A percentile compares a stretch with the other conserved stretches of the same genome.
These are phyloP conservation scores for Oldenlandia corymbosa DNA, from an alignment of 257 asterid species.

Conservation along the genomic window DNA sequence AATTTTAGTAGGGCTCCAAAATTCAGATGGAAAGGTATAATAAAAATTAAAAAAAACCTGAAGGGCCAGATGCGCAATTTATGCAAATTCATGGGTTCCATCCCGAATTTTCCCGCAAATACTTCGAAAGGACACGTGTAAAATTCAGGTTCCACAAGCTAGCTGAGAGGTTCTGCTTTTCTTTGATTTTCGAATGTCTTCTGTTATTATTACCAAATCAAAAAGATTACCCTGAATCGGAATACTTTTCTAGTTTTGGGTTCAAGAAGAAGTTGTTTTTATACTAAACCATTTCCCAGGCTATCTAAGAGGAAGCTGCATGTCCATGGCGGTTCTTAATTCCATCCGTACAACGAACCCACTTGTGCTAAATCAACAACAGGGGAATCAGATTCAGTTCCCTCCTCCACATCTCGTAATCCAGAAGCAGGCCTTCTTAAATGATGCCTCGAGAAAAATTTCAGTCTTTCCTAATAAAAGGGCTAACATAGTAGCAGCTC, in stretches of 20 bases:
- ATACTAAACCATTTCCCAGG: no score
- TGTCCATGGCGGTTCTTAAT: conserved; percentile 39
- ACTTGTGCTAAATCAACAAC: background rate
- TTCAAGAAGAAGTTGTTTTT: background rate
- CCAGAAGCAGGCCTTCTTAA: conserved; percentile 3
- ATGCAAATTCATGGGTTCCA: background rate
- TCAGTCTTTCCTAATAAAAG: conserved; percentile 5
- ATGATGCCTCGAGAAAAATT: background rate
- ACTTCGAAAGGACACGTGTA: conserved; percentile 6
- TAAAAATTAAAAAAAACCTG: no score
- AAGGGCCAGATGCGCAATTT: background rate
- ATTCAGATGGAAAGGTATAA: background rate
- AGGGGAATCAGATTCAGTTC: conserved; percentile 1
- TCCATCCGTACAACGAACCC: conserved; percentile 35
- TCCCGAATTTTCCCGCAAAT: background rate
- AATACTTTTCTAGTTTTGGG: background rate
- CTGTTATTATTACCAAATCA: background rate
- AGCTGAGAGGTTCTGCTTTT: conserved; percentile 6
- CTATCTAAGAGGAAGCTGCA: background rate
- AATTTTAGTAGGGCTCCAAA: background rate
- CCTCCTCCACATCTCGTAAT: background rate
- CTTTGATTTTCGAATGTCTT: background rate
- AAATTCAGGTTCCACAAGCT: conserved; percentile 1
- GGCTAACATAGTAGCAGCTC: background rate
- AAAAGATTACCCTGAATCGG: background rate